A percentile compares a stretch with the other conserved stretches of the same genome.
Evolutionary conservation across 2,329 filamentous ascomycete species (phyloP).

Genomic region (Eutypella sp.): DNA sequence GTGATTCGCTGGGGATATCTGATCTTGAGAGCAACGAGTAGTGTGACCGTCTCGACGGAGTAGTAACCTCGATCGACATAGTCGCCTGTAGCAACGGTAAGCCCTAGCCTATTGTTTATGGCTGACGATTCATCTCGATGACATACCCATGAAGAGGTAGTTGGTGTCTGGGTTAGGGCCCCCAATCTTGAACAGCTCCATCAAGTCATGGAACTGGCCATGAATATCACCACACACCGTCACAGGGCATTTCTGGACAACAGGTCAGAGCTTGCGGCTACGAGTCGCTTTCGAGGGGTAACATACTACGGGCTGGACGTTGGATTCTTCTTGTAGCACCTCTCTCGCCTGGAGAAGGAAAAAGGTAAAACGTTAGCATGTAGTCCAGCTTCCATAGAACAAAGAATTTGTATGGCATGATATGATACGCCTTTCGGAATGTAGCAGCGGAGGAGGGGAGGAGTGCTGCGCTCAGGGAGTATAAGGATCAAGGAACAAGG

Average conservation of each 20-base stretch:
- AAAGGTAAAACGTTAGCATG: conserved; percentile 27
- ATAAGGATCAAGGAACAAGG: too few species aligned
- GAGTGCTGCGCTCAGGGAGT: too few species aligned
- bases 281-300: neutral
- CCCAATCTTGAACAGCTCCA: conserved; percentile 99
- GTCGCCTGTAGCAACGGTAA: conserved; percentile 58
- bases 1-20: conserved; percentile 97
- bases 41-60: conserved; percentile 94
- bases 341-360: conserved; percentile 68
- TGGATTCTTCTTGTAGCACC: conserved; percentile 94
- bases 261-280: conserved; percentile 6
- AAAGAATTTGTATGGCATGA: neutral
- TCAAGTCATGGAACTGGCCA: conserved; percentile 97
- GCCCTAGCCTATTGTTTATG: neutral
- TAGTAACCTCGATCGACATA: conserved; percentile 99
- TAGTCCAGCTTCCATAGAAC: neutral
- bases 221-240: conserved; percentile 99
- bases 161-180: conserved; percentile 98
- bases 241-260: conserved; percentile 83
- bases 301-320: conserved; percentile 95
- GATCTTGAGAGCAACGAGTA: conserved; percentile 95
- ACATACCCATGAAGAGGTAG: conserved; percentile 96
- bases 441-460: neutral
- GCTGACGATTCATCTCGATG: neutral
- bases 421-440: too few species aligned